Percentiles rank a stretch among this genome's conserved stretches.
Conservation (phyloP, 2,329 filamentous ascomycete genomes). For the Aureobasidium sp. region DNA sequence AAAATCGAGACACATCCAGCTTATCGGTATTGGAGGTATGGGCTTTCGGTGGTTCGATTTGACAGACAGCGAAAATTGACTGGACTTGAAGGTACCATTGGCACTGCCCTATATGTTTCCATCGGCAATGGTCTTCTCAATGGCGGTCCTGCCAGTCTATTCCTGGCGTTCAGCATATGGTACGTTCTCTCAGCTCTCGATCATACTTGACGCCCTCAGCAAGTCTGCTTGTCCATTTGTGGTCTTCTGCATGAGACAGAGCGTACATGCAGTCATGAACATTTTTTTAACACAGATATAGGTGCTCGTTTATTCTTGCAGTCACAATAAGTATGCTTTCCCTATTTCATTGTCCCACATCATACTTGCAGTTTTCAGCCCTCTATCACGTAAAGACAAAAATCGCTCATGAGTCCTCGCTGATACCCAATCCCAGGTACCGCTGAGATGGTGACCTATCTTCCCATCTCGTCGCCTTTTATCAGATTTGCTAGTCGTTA, state of each 20-base stretch:
- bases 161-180: conserved; percentile 42
- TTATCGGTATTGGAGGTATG: conserved; percentile 32
- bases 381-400: background rate
- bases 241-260: background rate
- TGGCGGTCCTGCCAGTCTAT: conserved; percentile 41
- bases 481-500: conserved; percentile 70
- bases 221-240: too few relatives aligned
- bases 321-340: conserved; percentile 34
- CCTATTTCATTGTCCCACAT: background rate
- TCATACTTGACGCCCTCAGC: too few relatives aligned
- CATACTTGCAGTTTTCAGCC: too few relatives aligned
- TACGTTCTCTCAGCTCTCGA: conserved; percentile 9
- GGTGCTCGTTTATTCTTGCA: conserved; percentile 37
- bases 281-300: conserved; percentile 19
- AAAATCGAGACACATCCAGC: conserved; percentile 40
- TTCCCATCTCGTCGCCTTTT: conserved; percentile 71
- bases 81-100: conserved; percentile 34
- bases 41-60: background rate
- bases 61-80: background rate
- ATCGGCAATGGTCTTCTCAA: conserved; percentile 41
- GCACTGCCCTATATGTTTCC: conserved; percentile 43
- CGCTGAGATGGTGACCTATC: conserved; percentile 70
- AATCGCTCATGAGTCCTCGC: background rate
- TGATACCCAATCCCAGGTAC: conserved; percentile 36
- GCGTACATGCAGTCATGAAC: background rate